Evolutionary conservation across 2,329 filamentous ascomycete genomes (phyloP).

Genomic region (Epichloe aotearoae): DNA sequence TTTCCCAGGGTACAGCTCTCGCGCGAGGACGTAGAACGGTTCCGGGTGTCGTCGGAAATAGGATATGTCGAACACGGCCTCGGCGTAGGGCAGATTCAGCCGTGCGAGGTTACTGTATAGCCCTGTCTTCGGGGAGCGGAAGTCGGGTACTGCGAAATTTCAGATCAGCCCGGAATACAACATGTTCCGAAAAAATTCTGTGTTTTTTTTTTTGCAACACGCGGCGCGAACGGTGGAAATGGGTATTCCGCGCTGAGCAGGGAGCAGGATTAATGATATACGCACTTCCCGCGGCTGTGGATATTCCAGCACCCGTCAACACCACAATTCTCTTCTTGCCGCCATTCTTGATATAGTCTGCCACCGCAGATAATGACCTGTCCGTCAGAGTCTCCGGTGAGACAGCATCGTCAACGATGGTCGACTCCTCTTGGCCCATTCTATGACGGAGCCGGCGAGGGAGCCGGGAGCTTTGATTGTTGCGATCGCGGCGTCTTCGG

Average conservation of each 20-base stretch:
- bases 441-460: constrained; percentile 27
- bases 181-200: too few species aligned
- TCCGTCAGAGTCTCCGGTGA: constrained; percentile 51
- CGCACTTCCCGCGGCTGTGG: constrained; percentile 53
- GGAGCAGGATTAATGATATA: neutral
- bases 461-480: constrained; percentile 20
- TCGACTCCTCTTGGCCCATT: constrained; percentile 82
- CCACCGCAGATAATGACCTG: constrained; percentile 60
- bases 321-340: constrained; percentile 62
- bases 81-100: constrained; percentile 74
- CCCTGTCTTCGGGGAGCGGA: constrained; percentile 82
- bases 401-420: constrained; percentile 46
- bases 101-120: constrained; percentile 85
- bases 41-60: constrained; percentile 77
- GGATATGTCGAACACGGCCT: constrained; percentile 86
- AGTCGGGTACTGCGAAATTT: constrained; percentile 61
- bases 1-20: constrained; percentile 82
- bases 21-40: constrained; percentile 85
- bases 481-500: constrained; percentile 23
- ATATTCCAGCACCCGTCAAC: constrained; percentile 84
- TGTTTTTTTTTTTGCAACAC: too few species aligned
- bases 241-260: too few species aligned
- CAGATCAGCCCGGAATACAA: neutral
- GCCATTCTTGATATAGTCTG: constrained; percentile 65
- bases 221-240: too few species aligned